Conservation (phyloP, 768 basidiomycete genomes). For the Dioszegia aurantiaca region DNA sequence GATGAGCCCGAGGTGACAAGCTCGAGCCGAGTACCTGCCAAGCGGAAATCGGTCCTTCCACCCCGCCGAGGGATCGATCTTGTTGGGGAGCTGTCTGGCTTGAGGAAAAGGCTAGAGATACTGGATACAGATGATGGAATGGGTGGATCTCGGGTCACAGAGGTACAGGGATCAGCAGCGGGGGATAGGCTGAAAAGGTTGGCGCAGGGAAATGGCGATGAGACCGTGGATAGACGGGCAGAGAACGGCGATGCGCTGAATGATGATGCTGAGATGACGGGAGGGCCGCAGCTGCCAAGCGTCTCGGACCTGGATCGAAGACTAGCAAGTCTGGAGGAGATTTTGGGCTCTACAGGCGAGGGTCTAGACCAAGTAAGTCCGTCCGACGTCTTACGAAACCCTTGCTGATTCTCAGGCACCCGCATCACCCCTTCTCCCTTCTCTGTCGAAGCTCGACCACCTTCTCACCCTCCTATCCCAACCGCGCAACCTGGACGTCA, state of each 20-base stretch:
- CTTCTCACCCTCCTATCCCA: slow-evolving; percentile 87
- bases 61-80: slow-evolving; percentile 25
- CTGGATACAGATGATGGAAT: slow-evolving; percentile 17
- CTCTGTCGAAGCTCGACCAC: slow-evolving; percentile 74
- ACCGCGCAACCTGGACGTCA: slow-evolving; percentile 91
- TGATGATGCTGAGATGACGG: slow-evolving; percentile 8
- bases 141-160: background rate
- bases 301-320: slow-evolving; percentile 77
- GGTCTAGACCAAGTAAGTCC: slow-evolving; percentile 73
- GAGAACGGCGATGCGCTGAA: slow-evolving; percentile 25
- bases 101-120: slow-evolving; percentile 32
- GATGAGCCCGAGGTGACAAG: slow-evolving; percentile 51
- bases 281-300: slow-evolving; percentile 52
- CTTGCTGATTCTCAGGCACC: slow-evolving; percentile 57
- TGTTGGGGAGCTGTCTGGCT: slow-evolving; percentile 19
- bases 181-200: background rate
- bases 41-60: slow-evolving; percentile 58
- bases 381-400: background rate
- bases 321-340: slow-evolving; percentile 74
- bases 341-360: slow-evolving; percentile 76
- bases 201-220: background rate
- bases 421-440: slow-evolving; percentile 65
- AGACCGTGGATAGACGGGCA: background rate
- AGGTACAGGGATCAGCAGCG: slow-evolving; percentile 4
- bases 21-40: slow-evolving; percentile 55